Evolutionary conservation across 768 basidiomycete species (phyloP).

Genomic region (Kwoniella shandongensis): DNA sequence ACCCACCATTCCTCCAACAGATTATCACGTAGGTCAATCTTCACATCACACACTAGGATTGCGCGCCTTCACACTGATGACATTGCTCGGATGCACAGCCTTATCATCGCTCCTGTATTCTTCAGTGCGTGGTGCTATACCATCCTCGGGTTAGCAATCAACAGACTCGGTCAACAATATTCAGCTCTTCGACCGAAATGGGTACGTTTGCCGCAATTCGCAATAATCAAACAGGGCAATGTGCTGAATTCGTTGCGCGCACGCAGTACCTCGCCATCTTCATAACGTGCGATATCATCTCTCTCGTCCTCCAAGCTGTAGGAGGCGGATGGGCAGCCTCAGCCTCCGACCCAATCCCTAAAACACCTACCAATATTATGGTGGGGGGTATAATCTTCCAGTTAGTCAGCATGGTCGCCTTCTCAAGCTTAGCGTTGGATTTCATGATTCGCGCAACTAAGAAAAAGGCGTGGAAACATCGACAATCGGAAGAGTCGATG

Average conservation of each 20-base stretch:
- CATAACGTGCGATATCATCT: slow-evolving; percentile 41
- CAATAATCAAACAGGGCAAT: too few relatives aligned
- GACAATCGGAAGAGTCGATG: not conserved
- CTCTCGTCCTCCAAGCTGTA: slow-evolving; percentile 46
- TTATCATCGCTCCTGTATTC: slow-evolving; percentile 43
- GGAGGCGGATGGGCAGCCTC: slow-evolving; percentile 40
- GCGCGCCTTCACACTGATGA: not conserved
- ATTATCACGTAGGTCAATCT: slow-evolving; percentile 26
- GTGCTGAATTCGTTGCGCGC: too few relatives aligned
- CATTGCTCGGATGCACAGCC: slow-evolving; percentile 7
- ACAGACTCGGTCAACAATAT: slow-evolving; percentile 13
- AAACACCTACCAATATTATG: slow-evolving; percentile 46
- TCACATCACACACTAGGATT: too few relatives aligned
- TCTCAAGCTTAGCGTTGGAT: slow-evolving; percentile 39
- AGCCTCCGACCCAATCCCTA: slow-evolving; percentile 21
- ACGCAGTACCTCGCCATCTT: slow-evolving; percentile 44
- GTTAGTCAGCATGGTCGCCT: slow-evolving; percentile 42
- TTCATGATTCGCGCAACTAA: slow-evolving; percentile 31
- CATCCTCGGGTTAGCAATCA: slow-evolving; percentile 35
- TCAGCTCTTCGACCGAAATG: slow-evolving; percentile 15
- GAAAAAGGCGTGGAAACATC: slow-evolving; percentile 14
- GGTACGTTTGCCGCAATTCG: not conserved
- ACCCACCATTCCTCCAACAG: slow-evolving; percentile 43
- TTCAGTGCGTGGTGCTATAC: slow-evolving; percentile 37
- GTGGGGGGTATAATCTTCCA: slow-evolving; percentile 50